A percentile compares a stretch with the other conserved stretches of the same genome.
Evolutionary conservation across 2,329 filamentous ascomycete species (phyloP).

Genomic region (Curvularia hawaiiensis): DNA sequence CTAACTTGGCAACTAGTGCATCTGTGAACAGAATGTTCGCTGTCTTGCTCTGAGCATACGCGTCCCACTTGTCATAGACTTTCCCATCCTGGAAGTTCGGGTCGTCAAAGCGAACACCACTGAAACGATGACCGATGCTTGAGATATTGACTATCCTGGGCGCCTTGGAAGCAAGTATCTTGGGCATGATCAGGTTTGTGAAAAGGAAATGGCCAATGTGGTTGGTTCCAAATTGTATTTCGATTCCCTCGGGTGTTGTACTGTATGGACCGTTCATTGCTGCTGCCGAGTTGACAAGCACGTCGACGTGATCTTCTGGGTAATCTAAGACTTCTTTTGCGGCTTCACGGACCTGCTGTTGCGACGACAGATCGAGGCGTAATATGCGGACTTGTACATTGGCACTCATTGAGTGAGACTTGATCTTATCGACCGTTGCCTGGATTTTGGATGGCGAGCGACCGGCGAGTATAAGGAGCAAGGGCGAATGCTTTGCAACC

Average conservation of each 20-base stretch:
- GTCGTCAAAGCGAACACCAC: constrained; percentile 52
- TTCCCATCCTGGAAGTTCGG: constrained; percentile 50
- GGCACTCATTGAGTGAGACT: constrained; percentile 33
- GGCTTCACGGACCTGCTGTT: constrained; percentile 43
- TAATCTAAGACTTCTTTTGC: constrained; percentile 38
- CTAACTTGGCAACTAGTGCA: constrained; percentile 32
- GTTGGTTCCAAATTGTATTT: constrained; percentile 54
- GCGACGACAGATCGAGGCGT: constrained; percentile 45
- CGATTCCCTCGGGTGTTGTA: constrained; percentile 43
- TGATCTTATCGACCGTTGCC: constrained; percentile 47
- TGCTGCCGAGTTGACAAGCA: constrained; percentile 51
- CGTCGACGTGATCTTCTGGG: constrained; percentile 45
- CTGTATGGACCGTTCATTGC: constrained; percentile 43
- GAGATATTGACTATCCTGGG: constrained; percentile 52
- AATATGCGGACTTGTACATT: constrained; percentile 41
- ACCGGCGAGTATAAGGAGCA: constrained; percentile 44
- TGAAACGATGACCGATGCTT: constrained; percentile 48
- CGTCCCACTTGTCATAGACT: constrained; percentile 49
- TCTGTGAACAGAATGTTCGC: constrained; percentile 52
- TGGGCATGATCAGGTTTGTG: constrained; percentile 52
- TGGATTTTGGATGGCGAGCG: constrained; percentile 51
- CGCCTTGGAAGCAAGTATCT: constrained; percentile 41
- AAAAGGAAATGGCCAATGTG: constrained; percentile 58
- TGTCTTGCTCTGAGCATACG: constrained; percentile 60
- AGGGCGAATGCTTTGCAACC: constrained; percentile 36